These are phyloP conservation scores for Ustanciosporium gigantosporum DNA, from an alignment of 1,284 basidiomycete genomes.

Conservation along the genomic window DNA sequence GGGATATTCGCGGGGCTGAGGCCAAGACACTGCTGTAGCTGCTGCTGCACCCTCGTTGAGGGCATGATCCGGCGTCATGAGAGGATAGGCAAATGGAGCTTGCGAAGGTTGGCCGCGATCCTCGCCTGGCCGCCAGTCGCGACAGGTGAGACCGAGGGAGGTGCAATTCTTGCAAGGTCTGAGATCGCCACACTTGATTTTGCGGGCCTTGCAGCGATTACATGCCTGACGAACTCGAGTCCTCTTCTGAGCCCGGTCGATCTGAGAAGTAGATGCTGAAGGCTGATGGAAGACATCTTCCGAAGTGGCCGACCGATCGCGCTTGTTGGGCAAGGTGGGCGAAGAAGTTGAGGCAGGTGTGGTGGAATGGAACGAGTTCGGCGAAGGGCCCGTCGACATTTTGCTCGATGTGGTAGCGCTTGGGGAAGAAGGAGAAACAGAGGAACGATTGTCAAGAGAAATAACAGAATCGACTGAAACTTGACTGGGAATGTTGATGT, in stretches of 20 bases:
- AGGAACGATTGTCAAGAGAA: not conserved
- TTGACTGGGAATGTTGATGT: not conserved
- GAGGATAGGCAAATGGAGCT: slow-evolving; percentile 12
- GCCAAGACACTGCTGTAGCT: slow-evolving; percentile 2
- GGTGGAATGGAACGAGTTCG: slow-evolving; percentile 6
- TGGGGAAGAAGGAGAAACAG: not conserved
- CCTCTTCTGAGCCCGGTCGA: slow-evolving; percentile 20
- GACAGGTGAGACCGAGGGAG: slow-evolving; percentile 26
- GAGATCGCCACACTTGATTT: slow-evolving; percentile 41
- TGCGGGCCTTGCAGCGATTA: slow-evolving; percentile 43
- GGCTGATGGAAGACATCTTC: slow-evolving; percentile 4
- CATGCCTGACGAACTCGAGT: slow-evolving; percentile 37
- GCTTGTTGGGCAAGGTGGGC: slow-evolving; percentile 16
- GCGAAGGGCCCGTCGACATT: slow-evolving; percentile 23
- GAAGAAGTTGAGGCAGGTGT: slow-evolving; percentile 7
- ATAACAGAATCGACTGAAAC: not conserved
- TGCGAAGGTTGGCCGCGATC: slow-evolving; percentile 8
- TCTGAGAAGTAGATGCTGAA: slow-evolving; percentile 1
- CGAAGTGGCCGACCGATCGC: slow-evolving; percentile 15
- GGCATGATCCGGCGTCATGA: not conserved
- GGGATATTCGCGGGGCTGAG: slow-evolving; percentile 2
- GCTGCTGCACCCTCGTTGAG: not conserved
- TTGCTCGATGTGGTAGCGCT: not conserved
- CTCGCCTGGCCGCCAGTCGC: slow-evolving; percentile 40
- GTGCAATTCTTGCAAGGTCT: slow-evolving; percentile 43